Conservation (phyloP, 1,284 basidiomycete species). For the Trichosporon coremiiforme region DNA sequence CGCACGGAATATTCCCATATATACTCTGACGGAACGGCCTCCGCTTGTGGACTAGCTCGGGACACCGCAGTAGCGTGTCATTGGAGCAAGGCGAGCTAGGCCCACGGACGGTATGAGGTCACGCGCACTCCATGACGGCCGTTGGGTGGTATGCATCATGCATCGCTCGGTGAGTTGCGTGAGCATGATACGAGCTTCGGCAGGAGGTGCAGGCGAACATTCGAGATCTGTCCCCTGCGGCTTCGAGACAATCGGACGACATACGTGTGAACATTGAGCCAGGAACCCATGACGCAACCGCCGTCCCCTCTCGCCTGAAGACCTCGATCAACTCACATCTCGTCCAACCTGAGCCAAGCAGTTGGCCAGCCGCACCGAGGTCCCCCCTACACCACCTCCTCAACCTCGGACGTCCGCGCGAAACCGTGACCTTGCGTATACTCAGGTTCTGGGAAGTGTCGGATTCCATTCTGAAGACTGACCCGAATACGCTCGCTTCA, state of each 20-base stretch:
- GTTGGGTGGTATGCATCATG: background rate
- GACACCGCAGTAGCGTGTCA: background rate
- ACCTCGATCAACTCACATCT: background rate
- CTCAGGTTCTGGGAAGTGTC: background rate
- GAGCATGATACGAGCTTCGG: background rate
- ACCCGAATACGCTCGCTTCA: background rate
- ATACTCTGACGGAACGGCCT: background rate
- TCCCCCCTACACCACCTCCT: too few species aligned
- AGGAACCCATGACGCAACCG: constrained; percentile 8
- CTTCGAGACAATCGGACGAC: background rate
- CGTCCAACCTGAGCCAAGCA: too few species aligned
- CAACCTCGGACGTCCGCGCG: background rate
- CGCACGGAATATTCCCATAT: background rate
- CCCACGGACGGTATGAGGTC: background rate
- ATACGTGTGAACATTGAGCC: background rate
- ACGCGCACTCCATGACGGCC: background rate
- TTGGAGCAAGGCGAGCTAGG: background rate
- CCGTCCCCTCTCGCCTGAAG: background rate
- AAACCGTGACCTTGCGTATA: too few species aligned
- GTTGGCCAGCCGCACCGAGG: too few species aligned
- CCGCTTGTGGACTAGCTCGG: background rate
- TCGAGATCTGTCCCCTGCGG: background rate
- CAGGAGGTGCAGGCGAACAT: background rate
- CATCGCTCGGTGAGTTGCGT: background rate
- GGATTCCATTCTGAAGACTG: background rate